Evolutionary conservation across 768 basidiomycete species (phyloP).

Genomic region (Sporobolomyces roseus): DNA sequence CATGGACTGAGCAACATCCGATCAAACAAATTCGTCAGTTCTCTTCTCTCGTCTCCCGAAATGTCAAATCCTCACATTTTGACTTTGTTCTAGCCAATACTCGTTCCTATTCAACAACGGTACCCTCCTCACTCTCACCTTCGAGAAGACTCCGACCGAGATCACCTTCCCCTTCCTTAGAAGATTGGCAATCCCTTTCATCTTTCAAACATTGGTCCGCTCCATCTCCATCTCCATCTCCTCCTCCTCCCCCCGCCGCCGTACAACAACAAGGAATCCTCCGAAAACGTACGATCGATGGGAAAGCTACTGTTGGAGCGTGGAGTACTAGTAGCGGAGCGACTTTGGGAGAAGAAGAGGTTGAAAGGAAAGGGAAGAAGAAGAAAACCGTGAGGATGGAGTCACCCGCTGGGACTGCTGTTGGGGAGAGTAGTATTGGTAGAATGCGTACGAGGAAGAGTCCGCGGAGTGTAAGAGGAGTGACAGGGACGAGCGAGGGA

Average conservation of each 20-base stretch:
- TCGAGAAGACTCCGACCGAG: background rate
- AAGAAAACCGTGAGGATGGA: conserved; percentile 5
- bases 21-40: too few species aligned
- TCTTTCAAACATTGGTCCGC: conserved; percentile 5
- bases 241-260: background rate
- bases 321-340: background rate
- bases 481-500: too few species aligned
- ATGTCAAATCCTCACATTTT: too few species aligned
- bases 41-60: too few species aligned
- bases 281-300: background rate
- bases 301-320: background rate
- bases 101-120: too few species aligned
- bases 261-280: too few species aligned
- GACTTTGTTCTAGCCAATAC: too few species aligned
- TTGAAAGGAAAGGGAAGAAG: background rate
- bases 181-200: background rate
- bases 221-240: background rate
- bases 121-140: too few species aligned
- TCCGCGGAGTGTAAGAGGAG: background rate
- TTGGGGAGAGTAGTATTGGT: background rate
- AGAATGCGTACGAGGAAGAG: background rate
- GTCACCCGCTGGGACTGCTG: background rate
- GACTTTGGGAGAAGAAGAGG: too few species aligned
- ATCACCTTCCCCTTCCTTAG: background rate
- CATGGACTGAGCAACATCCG: too few species aligned